A percentile compares a stretch with the other conserved stretches of the same genome.
phyloP scores from a whole-genome alignment of 208 protist genomes.

The Leishmania turanica region DNA sequence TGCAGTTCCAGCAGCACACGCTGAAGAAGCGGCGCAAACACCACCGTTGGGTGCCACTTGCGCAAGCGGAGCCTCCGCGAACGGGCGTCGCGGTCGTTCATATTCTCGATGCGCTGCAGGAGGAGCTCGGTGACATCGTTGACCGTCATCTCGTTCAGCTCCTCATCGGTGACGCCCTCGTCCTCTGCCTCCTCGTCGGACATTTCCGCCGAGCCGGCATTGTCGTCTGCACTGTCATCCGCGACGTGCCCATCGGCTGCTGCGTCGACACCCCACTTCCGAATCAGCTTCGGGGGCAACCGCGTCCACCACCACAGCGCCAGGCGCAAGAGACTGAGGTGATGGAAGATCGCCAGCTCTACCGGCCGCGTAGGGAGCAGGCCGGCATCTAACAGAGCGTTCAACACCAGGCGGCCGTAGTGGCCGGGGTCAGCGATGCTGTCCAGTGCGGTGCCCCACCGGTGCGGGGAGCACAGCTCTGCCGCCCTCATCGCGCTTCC shows the following conservation, averaged over 20 bases:
- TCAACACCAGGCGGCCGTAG: constrained; percentile 29
- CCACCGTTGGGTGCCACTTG: constrained; percentile 21
- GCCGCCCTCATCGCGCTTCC: neutral
- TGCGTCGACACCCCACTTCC: constrained; percentile 43
- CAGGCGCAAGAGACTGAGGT: constrained; percentile 52
- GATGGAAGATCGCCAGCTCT: constrained; percentile 23
- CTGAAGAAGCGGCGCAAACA: constrained; percentile 56
- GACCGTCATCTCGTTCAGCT: constrained; percentile 13
- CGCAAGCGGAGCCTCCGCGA: constrained; percentile 1
- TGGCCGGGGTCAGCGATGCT: constrained; percentile 26
- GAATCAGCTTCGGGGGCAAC: constrained; percentile 43
- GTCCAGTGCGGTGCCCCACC: constrained; percentile 30
- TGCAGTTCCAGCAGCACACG: constrained; percentile 68
- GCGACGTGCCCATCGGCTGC: constrained; percentile 22
- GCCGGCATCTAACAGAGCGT: constrained; percentile 47
- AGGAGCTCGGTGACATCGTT: constrained; percentile 26
- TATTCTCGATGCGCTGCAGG: constrained; percentile 6
- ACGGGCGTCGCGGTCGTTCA: constrained; percentile 1
- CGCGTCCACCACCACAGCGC: constrained; percentile 66
- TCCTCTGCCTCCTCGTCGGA: constrained; percentile 14
- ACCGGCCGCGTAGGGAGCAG: constrained; percentile 52
- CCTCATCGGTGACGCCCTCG: constrained; percentile 27
- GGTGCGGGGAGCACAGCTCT: constrained; percentile 7
- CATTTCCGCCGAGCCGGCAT: constrained; percentile 2
- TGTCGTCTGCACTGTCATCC: constrained; percentile 19